Evolutionary conservation across 2,329 filamentous ascomycete species (phyloP).

Genomic region (Elsinoe arachidis): DNA sequence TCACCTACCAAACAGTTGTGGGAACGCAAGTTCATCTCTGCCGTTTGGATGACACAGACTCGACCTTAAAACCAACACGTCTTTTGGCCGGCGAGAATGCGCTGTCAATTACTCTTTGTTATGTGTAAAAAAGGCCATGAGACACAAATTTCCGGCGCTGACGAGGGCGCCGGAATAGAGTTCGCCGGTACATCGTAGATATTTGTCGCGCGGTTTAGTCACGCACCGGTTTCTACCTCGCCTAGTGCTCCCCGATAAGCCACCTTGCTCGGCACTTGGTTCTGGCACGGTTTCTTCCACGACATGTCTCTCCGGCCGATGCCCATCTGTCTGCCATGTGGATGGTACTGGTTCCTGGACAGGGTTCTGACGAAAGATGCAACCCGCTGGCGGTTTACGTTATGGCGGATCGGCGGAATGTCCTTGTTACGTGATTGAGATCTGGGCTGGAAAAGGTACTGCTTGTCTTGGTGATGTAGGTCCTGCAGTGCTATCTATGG

Average conservation of each 20-base stretch:
- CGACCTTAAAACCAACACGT: background rate
- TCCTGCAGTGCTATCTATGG: conserved; percentile 4
- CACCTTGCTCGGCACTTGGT: background rate
- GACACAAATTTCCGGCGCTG: background rate
- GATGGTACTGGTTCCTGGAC: background rate
- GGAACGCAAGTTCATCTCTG: background rate
- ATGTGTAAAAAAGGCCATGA: background rate
- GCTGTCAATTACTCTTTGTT: background rate
- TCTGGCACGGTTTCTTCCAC: background rate
- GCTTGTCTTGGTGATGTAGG: conserved; percentile 8
- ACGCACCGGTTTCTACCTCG: background rate
- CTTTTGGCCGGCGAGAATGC: background rate
- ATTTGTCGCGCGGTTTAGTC: conserved; percentile 4
- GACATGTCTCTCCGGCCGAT: background rate
- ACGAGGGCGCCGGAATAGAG: background rate
- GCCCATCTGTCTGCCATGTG: background rate
- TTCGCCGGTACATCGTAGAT: background rate
- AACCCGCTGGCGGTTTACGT: background rate
- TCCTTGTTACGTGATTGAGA: conserved; percentile 4
- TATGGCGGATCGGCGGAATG: conserved; percentile 3
- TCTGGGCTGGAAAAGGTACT: background rate
- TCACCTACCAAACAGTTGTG: conserved; percentile 1
- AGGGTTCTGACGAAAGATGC: background rate
- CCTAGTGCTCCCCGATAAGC: background rate
- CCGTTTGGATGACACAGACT: background rate